These are phyloP conservation scores for Tulasnella sp. DNA, from an alignment of 768 basidiomycete genomes.

Conservation along the genomic window DNA sequence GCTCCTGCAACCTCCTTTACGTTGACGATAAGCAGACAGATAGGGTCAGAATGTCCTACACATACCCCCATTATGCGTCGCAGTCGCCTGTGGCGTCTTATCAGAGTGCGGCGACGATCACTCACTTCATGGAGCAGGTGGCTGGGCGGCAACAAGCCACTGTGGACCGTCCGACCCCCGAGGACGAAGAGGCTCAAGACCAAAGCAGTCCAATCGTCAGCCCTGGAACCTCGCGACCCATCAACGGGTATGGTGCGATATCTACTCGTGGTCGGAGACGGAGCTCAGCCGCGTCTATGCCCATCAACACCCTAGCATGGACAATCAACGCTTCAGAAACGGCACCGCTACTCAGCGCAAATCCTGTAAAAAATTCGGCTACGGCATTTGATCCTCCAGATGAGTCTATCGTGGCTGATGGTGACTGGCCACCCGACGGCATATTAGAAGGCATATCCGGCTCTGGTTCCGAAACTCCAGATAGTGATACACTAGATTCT, in stretches of 20 bases:
- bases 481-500: not conserved
- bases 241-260: not conserved
- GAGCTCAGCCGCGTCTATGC: not conserved
- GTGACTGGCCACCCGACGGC: not conserved
- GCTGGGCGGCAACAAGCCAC: not conserved
- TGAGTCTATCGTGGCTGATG: no score
- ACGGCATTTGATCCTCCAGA: no score
- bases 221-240: not conserved
- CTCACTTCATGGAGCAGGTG: slow-evolving; percentile 4
- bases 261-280: not conserved
- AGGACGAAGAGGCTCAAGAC: slow-evolving; percentile 8
- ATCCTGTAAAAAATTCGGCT: no score
- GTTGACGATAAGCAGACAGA: no score
- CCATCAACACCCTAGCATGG: not conserved
- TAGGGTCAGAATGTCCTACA: slow-evolving; percentile 13
- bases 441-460: not conserved
- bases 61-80: slow-evolving; percentile 14
- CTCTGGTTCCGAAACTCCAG: not conserved
- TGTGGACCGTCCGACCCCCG: not conserved
- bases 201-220: not conserved
- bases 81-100: slow-evolving; percentile 12
- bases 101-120: slow-evolving; percentile 7
- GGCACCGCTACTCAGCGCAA: no score
- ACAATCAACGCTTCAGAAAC: not conserved
- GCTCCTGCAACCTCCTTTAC: no score